Evolutionary conservation across 306 rosid genomes (phyloP), one percentile per base, ranked within the genome.

Genomic region (Geum urbanum): DNA sequence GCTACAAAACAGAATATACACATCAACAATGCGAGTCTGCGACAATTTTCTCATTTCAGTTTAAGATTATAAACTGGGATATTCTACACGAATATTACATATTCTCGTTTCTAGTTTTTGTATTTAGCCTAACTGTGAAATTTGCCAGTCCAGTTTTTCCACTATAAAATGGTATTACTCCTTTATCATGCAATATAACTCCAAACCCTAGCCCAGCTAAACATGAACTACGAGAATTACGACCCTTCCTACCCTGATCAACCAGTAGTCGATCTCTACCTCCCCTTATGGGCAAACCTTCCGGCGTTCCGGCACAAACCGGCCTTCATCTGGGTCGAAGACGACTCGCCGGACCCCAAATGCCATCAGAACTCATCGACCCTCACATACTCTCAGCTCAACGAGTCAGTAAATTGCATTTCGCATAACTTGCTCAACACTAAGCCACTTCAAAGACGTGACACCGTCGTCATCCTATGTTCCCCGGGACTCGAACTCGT

Each of bases 171-270:
- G 65, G 3, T 15, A 39, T 19, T 14, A 66, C 19, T 51, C 67
- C 3, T n/a, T 59, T 48, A 8, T 43, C 51, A 56, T 7, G 3
- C 13, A 53, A 32, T 32, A 32, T 32, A 32, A n/a, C 35, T 62
- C 43, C 22, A 22, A 10, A 19, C 5, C 48, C 5, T 3, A 39
- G 16, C 41, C n/a, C 37, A 46, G 2, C 37, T 32, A 55, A 40
- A 45, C 63, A 92, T 79, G 96, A 73, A 74, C 46, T 84, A 66
- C 72, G 91, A 90, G 80, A 92, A 92, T 51, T 92, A 88, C 40
- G 94, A 90, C 40, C 97, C 88, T 0, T 86, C 74, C 3, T 89
- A 85, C 55, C 98, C 96, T 0, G 96, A 92, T 78, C 98, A 89
- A 79, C 89, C 89, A 0, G 92, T 83, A 70, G 98, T 85, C 56